A percentile compares a stretch with the other conserved stretches of the same genome.
Evolutionary conservation across 2,329 filamentous ascomycete genomes (phyloP).

Genomic region (Xylariaceae sp.): DNA sequence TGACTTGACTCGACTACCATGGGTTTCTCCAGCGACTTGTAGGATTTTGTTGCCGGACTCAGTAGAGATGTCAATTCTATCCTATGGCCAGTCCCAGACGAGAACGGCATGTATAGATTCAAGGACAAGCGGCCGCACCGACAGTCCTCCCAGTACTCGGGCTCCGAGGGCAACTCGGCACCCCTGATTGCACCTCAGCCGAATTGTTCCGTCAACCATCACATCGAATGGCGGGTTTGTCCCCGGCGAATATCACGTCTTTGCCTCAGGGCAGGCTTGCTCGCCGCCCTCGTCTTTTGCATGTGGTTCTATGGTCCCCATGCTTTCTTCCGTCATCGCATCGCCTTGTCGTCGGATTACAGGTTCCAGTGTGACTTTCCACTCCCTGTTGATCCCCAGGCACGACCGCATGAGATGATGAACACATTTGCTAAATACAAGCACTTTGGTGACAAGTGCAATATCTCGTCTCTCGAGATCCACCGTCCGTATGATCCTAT

Average conservation of each 20-base stretch:
- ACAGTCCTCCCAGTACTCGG: background rate
- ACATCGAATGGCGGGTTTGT: background rate
- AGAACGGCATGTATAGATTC: constrained; percentile 13
- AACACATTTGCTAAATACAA: constrained; percentile 41
- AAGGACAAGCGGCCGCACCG: constrained; percentile 9
- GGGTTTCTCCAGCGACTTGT: constrained; percentile 15
- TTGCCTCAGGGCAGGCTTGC: background rate
- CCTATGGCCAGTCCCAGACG: constrained; percentile 6
- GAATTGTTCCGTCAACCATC: background rate
- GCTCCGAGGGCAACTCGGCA: constrained; percentile 4
- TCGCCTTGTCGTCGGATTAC: background rate
- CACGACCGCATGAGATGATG: constrained; percentile 15
- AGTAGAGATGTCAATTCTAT: constrained; percentile 9
- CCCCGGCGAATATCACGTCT: constrained; percentile 4
- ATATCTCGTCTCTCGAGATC: constrained; percentile 41
- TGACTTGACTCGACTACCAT: constrained; percentile 2
- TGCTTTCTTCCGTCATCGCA: background rate
- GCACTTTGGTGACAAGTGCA: constrained; percentile 36
- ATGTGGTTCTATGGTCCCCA: background rate
- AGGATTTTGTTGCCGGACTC: constrained; percentile 14
- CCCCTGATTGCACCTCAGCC: background rate
- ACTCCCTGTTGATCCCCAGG: background rate
- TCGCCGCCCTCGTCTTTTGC: background rate
- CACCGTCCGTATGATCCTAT: constrained; percentile 33
- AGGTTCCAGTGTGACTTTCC: constrained; percentile 1